Conservation (phyloP, 352 stramenopile genomes). For the Globisporangium paroecandrum region DNA sequence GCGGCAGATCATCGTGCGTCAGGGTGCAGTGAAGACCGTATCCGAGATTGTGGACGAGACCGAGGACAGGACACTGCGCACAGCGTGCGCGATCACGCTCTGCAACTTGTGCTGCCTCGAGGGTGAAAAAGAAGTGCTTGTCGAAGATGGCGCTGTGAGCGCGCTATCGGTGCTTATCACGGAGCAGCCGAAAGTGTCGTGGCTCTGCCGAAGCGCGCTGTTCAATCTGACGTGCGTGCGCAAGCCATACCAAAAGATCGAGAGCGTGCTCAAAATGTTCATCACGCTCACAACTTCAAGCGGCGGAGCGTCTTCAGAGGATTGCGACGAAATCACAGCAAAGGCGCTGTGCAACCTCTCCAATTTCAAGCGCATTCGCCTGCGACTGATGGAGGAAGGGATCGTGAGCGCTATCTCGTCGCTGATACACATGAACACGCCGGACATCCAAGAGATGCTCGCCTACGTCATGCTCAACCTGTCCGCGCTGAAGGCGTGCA, state of each 20-base stretch:
- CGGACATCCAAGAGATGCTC: constrained; percentile 54
- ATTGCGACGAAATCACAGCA: constrained; percentile 52
- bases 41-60: constrained; percentile 65
- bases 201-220: constrained; percentile 68
- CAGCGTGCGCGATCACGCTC: constrained; percentile 80
- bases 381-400: constrained; percentile 87
- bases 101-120: constrained; percentile 85
- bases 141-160: constrained; percentile 79
- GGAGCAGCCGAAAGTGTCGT: constrained; percentile 57
- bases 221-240: constrained; percentile 90
- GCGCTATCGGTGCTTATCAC: constrained; percentile 83
- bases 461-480: constrained; percentile 77
- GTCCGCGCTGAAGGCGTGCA: constrained; percentile 50
- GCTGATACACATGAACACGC: constrained; percentile 45
- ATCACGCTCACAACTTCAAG: constrained; percentile 55
- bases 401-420: constrained; percentile 69
- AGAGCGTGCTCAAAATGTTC: constrained; percentile 77
- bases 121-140: constrained; percentile 70
- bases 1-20: constrained; percentile 53
- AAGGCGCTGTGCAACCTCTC: constrained; percentile 88
- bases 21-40: constrained; percentile 73
- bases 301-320: constrained; percentile 26
- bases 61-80: constrained; percentile 61
- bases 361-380: constrained; percentile 77
- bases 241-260: constrained; percentile 85